These are phyloP conservation scores for Nicotiana tabacum DNA, from an alignment of 257 asterid genomes.

Conservation along the genomic window DNA sequence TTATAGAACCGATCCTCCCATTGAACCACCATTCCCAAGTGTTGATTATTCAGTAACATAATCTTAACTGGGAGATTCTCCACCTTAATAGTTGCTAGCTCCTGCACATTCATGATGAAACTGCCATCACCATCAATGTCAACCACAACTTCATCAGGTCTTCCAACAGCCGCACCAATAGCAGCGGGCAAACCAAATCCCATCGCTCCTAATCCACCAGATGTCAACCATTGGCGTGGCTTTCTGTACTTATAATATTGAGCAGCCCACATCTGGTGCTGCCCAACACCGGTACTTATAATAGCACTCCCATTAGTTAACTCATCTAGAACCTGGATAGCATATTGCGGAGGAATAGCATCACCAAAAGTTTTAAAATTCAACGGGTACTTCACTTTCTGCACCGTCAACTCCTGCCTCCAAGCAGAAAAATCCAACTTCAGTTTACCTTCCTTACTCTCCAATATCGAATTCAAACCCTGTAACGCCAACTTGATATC, in stretches of 20 bases:
- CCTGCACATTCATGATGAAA: slow-evolving; percentile 18
- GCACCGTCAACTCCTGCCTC: slow-evolving; percentile 5
- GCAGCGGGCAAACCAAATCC: slow-evolving; percentile 19
- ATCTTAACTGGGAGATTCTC: slow-evolving; percentile 17
- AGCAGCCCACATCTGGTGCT: slow-evolving; percentile 22
- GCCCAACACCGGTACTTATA: slow-evolving; percentile 16
- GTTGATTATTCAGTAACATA: slow-evolving; percentile 15
- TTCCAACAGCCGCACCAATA: slow-evolving; percentile 17
- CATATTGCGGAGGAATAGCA: slow-evolving; percentile 15
- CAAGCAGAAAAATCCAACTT: slow-evolving; percentile 13
- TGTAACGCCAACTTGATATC: slow-evolving; percentile 16
- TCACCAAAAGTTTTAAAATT: slow-evolving; percentile 8
- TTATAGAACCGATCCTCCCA: slow-evolving; percentile 22
- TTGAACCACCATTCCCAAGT: slow-evolving; percentile 20
- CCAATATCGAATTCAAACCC: slow-evolving; percentile 9
- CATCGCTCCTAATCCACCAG: slow-evolving; percentile 19
- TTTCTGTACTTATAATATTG: slow-evolving; percentile 12
- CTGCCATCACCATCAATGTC: slow-evolving; percentile 18
- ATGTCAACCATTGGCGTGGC: slow-evolving; percentile 19
- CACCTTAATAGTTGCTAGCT: slow-evolving; percentile 13
- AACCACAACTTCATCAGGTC: slow-evolving; percentile 12
- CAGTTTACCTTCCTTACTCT: neutral
- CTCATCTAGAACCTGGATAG: slow-evolving; percentile 18
- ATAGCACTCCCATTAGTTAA: slow-evolving; percentile 13
- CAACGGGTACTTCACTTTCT: slow-evolving; percentile 11